Evolutionary conservation across 495 filamentous ascomycete species (phyloP), one percentile per base, ranked within the genome.

Genomic region (Hypoxylon perforatum): DNA sequence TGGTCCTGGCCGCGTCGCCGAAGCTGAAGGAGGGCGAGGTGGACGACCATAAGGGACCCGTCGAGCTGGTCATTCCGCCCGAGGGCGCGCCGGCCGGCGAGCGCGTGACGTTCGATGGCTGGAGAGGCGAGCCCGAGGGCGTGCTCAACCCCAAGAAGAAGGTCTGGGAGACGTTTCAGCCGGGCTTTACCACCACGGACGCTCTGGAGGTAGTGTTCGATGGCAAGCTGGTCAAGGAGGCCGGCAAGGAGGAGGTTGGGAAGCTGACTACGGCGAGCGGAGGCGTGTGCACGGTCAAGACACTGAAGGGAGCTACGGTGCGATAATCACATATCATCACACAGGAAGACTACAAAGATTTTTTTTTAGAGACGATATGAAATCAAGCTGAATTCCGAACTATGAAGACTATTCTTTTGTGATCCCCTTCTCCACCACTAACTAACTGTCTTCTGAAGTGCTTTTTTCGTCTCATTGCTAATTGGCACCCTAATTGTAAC

Each of bases 131-230:
- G 85, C 95, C 96, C 9, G 93, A 98, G 82, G 88, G 88, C 63
- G 84, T 92, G 52, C 85, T 99, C 67, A 98, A 98, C 82, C 95
- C 96, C 41, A 99, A 98, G 90, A 97, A 97, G 87, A 97, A 97
- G 87, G 78, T 97, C 55, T 98, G 93, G 92, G 95, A 99, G 85
- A 92, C 84, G 10, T 90, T 96, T 80, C 94, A 97, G 81, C 92
- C 92, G 4, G 95, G 94, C 0, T 98, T 98, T 78, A 92, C 88
- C 18, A 99, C 94, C 12, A 97, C 90, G 14, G 85, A 87, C 3
- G 77, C 76, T 35, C 79, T 91, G 51, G 92, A 92, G 80, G 96
- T 96, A 28, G 92, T 84, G 11, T 84, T 82, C 57, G 78, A 84
- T 42, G 80, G 78, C 1, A 73, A 70, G 18, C 73, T 73, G 0